phyloP scores from a whole-genome alignment of 495 filamentous ascomycete species.

The Aspergillus indologenus region DNA sequence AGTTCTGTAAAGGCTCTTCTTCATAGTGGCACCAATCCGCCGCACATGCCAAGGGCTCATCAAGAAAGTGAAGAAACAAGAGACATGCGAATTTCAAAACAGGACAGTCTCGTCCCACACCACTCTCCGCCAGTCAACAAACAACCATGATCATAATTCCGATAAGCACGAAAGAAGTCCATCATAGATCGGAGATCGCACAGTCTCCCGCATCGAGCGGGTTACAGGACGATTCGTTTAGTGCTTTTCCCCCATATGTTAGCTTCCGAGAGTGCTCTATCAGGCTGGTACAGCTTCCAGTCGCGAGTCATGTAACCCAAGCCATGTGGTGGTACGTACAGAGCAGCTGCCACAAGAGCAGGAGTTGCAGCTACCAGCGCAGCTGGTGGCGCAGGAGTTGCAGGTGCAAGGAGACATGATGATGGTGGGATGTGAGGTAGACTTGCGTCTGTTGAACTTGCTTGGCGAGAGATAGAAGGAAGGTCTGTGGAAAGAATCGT shows the following conservation, averaged over 20 bases:
- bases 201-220: neutral
- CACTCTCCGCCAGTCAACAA: neutral
- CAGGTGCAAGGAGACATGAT: conserved; percentile 6
- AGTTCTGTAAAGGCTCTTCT: neutral
- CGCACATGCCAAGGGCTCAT: neutral
- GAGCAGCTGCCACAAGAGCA: conserved; percentile 3
- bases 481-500: neutral
- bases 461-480: neutral
- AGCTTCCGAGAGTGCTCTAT: neutral
- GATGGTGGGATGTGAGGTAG: neutral
- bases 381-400: conserved; percentile 6
- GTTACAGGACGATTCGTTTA: neutral
- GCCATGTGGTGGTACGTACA: neutral
- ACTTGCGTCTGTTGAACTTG: neutral
- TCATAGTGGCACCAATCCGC: neutral
- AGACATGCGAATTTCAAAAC: neutral
- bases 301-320: neutral
- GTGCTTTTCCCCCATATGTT: neutral
- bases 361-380: conserved; percentile 4
- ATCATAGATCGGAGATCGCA: neutral
- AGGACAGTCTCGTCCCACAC: neutral
- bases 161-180: neutral
- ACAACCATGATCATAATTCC: too few species aligned
- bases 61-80: neutral
- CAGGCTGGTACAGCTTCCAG: neutral